Conservation (phyloP, 345 rosid species). For the Excoecaria agallocha region DNA sequence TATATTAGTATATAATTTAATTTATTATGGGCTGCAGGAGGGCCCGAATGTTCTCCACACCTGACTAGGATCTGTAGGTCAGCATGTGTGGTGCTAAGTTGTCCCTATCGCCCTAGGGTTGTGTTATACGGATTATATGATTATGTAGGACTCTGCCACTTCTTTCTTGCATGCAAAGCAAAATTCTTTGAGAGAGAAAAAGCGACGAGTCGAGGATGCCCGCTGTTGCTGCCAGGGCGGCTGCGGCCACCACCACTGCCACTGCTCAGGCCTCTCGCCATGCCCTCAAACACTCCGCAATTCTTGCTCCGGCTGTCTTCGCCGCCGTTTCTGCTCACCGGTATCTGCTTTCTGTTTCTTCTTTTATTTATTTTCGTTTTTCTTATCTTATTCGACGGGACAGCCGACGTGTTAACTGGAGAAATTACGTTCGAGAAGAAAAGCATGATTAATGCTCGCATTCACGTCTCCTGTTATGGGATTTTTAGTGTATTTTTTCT, state of each 20-base stretch:
- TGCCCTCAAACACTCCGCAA: not conserved
- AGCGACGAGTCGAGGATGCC: not conserved
- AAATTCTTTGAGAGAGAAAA: not conserved
- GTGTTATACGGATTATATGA: not conserved
- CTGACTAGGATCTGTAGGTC: not conserved
- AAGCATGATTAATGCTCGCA: too few relatives aligned
- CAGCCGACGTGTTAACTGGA: not conserved
- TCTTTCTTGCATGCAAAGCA: conserved; percentile 3
- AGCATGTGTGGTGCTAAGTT: not conserved
- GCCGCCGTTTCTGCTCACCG: conserved; percentile 1
- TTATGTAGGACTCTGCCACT: not conserved
- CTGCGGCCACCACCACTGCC: conserved; percentile 1
- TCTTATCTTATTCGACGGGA: not conserved
- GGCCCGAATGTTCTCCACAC: not conserved
- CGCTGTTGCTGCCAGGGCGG: not conserved
- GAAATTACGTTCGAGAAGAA: not conserved
- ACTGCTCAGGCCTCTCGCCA: conserved; percentile 6
- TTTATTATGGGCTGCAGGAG: not conserved
- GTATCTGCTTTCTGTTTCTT: not conserved
- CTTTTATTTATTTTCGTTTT: not conserved
- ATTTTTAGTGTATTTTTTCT: too few relatives aligned
- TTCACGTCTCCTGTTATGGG: too few relatives aligned
- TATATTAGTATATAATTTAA: too few relatives aligned
- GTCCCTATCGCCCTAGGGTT: not conserved
- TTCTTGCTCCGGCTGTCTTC: not conserved